phyloP scores from a whole-genome alignment of 176 grass and related monocot genomes.

The Themeda triandra region DNA sequence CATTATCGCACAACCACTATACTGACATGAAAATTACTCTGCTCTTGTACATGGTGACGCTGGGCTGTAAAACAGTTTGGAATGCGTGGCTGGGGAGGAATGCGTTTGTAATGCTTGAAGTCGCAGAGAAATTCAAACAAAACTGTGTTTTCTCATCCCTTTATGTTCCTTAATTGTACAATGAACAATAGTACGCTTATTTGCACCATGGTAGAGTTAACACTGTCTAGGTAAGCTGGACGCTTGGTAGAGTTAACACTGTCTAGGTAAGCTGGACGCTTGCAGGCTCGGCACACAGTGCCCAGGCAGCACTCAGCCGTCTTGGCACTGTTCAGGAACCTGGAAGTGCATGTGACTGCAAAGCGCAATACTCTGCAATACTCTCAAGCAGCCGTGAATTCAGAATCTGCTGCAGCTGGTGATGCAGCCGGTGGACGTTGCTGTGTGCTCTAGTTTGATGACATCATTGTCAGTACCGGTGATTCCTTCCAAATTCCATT shows the following conservation, averaged over 20 bases:
- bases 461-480: background rate
- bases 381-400: background rate
- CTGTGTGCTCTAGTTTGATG: background rate
- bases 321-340: background rate
- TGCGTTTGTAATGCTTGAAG: background rate
- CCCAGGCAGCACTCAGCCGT: too few species aligned
- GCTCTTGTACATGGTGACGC: too few species aligned
- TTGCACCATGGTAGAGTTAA: background rate
- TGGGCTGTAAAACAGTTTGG: too few species aligned
- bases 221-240: too few species aligned
- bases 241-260: too few species aligned
- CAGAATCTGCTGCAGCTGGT: background rate
- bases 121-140: background rate
- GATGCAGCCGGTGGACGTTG: background rate
- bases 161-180: too few species aligned
- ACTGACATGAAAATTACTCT: conserved; percentile 19
- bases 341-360: background rate
- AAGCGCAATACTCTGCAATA: too few species aligned
- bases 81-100: too few species aligned
- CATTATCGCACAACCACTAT: too few species aligned
- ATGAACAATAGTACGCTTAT: background rate
- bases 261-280: too few species aligned
- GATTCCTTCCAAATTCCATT: background rate
- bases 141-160: background rate
- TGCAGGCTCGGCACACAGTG: too few species aligned